Evolutionary conservation across 257 asterid species (phyloP).

Genomic region (Solanum etuberosum): DNA sequence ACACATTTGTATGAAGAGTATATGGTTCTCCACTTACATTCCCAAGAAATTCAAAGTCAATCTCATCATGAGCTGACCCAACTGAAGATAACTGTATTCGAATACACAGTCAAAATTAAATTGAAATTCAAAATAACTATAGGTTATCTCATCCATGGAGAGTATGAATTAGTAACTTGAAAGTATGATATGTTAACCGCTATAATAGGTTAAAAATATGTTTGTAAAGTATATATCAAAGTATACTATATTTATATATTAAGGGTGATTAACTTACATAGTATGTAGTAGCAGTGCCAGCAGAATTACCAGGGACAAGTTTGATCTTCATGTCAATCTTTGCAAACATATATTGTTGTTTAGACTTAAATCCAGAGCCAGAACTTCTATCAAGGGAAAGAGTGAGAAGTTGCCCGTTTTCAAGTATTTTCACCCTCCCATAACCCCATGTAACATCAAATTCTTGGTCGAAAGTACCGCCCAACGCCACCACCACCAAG

Average conservation of each 20-base stretch:
- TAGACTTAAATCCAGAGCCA: constrained; percentile 41
- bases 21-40: constrained; percentile 47
- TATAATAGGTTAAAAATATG: background rate
- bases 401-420: constrained; percentile 27
- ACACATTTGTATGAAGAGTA: constrained; percentile 43
- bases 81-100: constrained; percentile 28
- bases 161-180: background rate
- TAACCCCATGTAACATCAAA: constrained; percentile 39
- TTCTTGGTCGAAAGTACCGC: constrained; percentile 21
- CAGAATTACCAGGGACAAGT: constrained; percentile 45
- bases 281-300: constrained; percentile 21
- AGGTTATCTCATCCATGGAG: background rate
- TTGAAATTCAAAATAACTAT: background rate
- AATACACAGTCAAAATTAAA: background rate
- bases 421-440: constrained; percentile 23
- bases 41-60: constrained; percentile 52
- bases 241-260: background rate
- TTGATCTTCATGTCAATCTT: constrained; percentile 37
- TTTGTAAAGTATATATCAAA: background rate
- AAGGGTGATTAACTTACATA: background rate
- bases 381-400: constrained; percentile 32
- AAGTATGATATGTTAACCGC: background rate
- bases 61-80: constrained; percentile 40
- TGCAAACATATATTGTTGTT: constrained; percentile 30
- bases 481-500: background rate